A percentile compares a stretch with the other conserved stretches of the same genome.
Evolutionary conservation across 345 rosid genomes (phyloP).

Genomic region (Pistacia atlantica): DNA sequence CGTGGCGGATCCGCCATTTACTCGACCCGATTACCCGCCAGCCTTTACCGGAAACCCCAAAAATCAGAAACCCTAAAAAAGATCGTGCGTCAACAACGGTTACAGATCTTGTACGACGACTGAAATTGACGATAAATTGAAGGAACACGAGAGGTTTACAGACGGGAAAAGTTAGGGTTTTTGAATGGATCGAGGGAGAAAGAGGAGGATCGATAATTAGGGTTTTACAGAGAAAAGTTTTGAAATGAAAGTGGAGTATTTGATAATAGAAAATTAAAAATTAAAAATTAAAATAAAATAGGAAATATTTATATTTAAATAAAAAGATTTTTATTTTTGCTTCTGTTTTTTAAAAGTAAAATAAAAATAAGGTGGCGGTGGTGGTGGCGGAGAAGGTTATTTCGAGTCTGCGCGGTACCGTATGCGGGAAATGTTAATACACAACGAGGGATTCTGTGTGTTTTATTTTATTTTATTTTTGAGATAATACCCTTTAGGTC

Average conservation of each 20-base stretch:
- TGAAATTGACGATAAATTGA: not conserved
- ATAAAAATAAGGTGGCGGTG: not conserved
- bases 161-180: not conserved
- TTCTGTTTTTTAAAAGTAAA: no score
- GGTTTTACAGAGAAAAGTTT: slow-evolving; percentile 39
- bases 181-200: slow-evolving; percentile 5
- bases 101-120: not conserved
- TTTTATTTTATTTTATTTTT: no score
- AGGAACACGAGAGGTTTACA: not conserved
- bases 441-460: no score
- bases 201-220: slow-evolving; percentile 30
- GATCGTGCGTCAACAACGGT: not conserved
- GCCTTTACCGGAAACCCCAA: slow-evolving; percentile 35
- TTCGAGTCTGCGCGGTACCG: not conserved
- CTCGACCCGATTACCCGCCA: slow-evolving; percentile 40
- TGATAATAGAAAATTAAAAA: not conserved
- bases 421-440: no score
- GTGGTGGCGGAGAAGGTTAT: not conserved
- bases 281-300: not conserved
- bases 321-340: no score
- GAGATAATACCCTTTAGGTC: not conserved
- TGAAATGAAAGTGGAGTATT: not conserved
- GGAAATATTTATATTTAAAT: no score
- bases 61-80: slow-evolving; percentile 30
- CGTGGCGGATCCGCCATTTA: slow-evolving; percentile 76